Evolutionary conservation across 495 filamentous ascomycete species (phyloP).

Genomic region (Penicillium verhagenii): DNA sequence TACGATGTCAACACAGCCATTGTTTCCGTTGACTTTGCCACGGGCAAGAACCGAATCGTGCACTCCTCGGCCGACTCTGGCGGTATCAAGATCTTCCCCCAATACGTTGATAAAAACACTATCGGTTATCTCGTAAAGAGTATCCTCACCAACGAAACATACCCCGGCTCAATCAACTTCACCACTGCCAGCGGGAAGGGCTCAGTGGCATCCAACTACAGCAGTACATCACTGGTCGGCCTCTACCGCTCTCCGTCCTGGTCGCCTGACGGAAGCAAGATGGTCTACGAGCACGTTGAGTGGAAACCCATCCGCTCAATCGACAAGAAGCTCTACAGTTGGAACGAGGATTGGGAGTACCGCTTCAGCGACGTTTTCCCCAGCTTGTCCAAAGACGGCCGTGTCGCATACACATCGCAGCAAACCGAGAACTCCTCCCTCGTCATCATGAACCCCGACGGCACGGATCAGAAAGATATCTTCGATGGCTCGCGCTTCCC

Average conservation of each 20-base stretch:
- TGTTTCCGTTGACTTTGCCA: constrained; percentile 7
- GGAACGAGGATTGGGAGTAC: constrained; percentile 12
- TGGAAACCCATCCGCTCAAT: background rate
- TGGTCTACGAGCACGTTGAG: constrained; percentile 4
- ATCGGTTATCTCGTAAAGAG: constrained; percentile 9
- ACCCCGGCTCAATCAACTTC: background rate
- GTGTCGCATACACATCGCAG: background rate
- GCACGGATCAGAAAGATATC: background rate
- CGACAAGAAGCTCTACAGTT: constrained; percentile 10
- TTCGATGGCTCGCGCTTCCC: constrained; percentile 1
- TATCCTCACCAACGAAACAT: background rate
- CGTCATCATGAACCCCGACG: constrained; percentile 2
- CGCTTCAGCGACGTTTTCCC: constrained; percentile 13
- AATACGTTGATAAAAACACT: constrained; percentile 3
- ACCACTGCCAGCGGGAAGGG: background rate
- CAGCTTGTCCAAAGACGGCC: background rate
- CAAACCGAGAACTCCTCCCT: constrained; percentile 5
- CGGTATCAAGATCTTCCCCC: constrained; percentile 2
- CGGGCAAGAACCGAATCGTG: background rate
- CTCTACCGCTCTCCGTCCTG: constrained; percentile 6
- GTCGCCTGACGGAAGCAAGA: constrained; percentile 9
- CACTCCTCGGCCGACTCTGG: background rate
- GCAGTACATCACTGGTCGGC: background rate
- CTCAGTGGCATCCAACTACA: background rate
- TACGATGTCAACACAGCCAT: background rate